Percentiles rank a stretch among this genome's conserved stretches.
These are phyloP conservation scores for Bipolaris sorokiniana DNA, from an alignment of 2,329 filamentous ascomycete species.

Conservation along the genomic window DNA sequence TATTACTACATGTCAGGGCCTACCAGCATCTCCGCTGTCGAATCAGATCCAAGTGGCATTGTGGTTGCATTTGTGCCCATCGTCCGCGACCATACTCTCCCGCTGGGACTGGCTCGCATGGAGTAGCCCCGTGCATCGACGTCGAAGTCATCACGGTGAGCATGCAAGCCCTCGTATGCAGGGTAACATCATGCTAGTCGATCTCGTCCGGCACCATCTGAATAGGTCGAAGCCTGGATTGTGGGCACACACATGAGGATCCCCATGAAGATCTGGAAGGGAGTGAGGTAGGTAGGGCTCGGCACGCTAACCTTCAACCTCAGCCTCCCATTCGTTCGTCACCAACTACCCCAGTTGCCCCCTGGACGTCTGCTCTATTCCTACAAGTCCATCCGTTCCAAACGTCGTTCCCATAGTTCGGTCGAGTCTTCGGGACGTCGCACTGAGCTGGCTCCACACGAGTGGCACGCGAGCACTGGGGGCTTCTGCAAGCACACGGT, in stretches of 20 bases:
- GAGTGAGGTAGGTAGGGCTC: slow-evolving; percentile 18
- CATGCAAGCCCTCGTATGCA: slow-evolving; percentile 17
- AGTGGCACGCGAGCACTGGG: slow-evolving; percentile 6
- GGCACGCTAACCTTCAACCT: slow-evolving; percentile 5
- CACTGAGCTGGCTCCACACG: background rate
- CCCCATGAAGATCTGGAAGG: slow-evolving; percentile 13
- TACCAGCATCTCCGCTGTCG: background rate
- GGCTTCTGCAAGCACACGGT: background rate
- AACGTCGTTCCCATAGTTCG: background rate
- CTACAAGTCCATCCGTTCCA: background rate
- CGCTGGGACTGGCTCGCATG: slow-evolving; percentile 4
- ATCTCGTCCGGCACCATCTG: background rate
- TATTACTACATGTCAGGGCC: background rate
- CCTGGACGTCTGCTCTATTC: background rate
- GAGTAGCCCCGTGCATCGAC: slow-evolving; percentile 8
- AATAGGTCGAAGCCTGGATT: slow-evolving; percentile 11
- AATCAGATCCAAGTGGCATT: background rate
- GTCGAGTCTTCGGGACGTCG: slow-evolving; percentile 10
- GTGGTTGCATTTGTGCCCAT: background rate
- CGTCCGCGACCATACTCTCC: slow-evolving; percentile 17
- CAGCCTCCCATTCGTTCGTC: slow-evolving; percentile 7
- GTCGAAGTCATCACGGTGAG: slow-evolving; percentile 16
- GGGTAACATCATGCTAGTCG: slow-evolving; percentile 17
- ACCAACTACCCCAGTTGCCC: slow-evolving; percentile 1
- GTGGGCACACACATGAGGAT: slow-evolving; percentile 12